phyloP scores from a whole-genome alignment of 2,329 filamentous ascomycete genomes.

The Didymosphaeria variabile region DNA sequence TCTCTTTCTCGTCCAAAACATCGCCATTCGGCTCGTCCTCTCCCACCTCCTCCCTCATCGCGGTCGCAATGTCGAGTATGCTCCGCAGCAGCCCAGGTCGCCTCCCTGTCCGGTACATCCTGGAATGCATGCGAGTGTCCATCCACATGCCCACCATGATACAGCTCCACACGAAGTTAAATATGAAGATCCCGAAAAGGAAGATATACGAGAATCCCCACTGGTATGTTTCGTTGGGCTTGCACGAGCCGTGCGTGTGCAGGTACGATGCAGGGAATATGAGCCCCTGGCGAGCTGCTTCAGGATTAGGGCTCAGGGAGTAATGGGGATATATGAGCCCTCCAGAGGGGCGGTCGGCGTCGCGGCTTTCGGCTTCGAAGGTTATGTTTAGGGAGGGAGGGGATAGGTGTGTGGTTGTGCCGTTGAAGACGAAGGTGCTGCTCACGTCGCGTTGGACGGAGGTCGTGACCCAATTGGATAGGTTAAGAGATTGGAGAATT shows the following conservation, averaged over 20 bases:
- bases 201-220: conserved; percentile 50
- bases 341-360: conserved; percentile 7
- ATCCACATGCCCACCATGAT: conserved; percentile 48
- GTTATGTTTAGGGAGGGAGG: conserved; percentile 32
- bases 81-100: conserved; percentile 41
- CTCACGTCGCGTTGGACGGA: neutral
- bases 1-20: conserved; percentile 32
- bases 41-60: conserved; percentile 41
- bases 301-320: neutral
- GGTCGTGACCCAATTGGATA: neutral
- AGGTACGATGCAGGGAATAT: conserved; percentile 31
- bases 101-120: conserved; percentile 41
- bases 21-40: conserved; percentile 19
- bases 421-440: conserved; percentile 11
- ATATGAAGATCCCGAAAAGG: conserved; percentile 45
- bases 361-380: neutral
- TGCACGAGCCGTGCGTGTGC: conserved; percentile 36
- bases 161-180: conserved; percentile 44
- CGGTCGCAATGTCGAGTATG: conserved; percentile 37
- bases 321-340: conserved; percentile 18
- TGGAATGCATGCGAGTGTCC: conserved; percentile 35
- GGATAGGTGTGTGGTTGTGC: conserved; percentile 13
- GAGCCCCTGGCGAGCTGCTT: conserved; percentile 25
- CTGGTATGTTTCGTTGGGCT: conserved; percentile 43
- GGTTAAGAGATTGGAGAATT: neutral